These are phyloP conservation scores for Lactarius pseudohatsudake DNA, from an alignment of 768 basidiomycete genomes.

Conservation along the genomic window DNA sequence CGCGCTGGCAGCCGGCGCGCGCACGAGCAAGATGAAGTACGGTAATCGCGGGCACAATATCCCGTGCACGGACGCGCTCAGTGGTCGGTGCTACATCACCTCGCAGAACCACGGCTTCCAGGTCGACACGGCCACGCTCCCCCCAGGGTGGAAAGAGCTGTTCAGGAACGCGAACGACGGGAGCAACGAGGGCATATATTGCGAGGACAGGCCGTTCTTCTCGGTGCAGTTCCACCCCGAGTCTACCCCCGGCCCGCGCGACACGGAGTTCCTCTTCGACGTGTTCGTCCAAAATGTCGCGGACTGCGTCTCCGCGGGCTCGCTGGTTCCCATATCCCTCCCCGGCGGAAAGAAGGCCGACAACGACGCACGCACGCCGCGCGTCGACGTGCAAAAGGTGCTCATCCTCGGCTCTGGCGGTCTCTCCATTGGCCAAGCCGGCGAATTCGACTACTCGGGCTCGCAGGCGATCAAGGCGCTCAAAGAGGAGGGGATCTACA, in stretches of 20 bases:
- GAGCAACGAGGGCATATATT: conserved; percentile 98
- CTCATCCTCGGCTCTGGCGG: conserved; percentile 97
- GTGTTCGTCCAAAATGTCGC: conserved; percentile 89
- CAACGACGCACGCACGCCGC: conserved; percentile 71
- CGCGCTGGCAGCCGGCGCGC: conserved; percentile 90
- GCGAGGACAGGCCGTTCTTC: conserved; percentile 90
- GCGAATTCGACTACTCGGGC: conserved; percentile 99
- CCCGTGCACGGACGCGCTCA: conserved; percentile 91
- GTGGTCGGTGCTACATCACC: conserved; percentile 97
- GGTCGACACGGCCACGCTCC: conserved; percentile 79
- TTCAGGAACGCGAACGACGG: conserved; percentile 97
- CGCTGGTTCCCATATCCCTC: conserved; percentile 59
- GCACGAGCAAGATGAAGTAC: conserved; percentile 99
- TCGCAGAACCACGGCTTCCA: conserved; percentile 99
- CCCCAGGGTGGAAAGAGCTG: conserved; percentile 86
- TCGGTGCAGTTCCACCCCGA: conserved; percentile 99
- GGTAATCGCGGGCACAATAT: conserved; percentile 99
- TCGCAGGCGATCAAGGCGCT: conserved; percentile 99
- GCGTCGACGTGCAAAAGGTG: conserved; percentile 84
- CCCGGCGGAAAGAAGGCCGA: conserved; percentile 82
- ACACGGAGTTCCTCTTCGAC: conserved; percentile 98
- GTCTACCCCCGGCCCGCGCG: conserved; percentile 92
- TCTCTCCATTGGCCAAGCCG: conserved; percentile 96
- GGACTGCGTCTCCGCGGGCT: conserved; percentile 63
- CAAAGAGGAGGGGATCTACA: conserved; percentile 99